Evolutionary conservation across 2,329 filamentous ascomycete genomes (phyloP).

Genomic region (Arthrobotrys pseudoclavata): DNA sequence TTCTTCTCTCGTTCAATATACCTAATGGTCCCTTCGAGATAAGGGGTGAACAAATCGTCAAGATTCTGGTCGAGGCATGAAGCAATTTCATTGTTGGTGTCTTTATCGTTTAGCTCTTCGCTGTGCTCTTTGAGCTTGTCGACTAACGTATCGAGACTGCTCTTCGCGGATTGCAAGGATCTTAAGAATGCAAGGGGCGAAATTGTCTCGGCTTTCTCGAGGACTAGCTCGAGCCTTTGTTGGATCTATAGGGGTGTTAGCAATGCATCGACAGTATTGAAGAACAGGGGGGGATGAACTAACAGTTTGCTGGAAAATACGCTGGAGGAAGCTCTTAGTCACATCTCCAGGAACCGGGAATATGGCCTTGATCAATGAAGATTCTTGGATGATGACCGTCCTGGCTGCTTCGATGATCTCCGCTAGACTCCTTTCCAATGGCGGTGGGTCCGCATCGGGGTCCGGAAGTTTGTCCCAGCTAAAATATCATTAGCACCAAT

Average conservation of each 20-base stretch:
- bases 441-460: slow-evolving; percentile 90
- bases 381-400: slow-evolving; percentile 96
- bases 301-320: slow-evolving; percentile 91
- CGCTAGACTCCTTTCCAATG: slow-evolving; percentile 91
- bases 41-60: slow-evolving; percentile 81
- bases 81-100: slow-evolving; percentile 70
- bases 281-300: neutral
- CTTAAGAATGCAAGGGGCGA: slow-evolving; percentile 93
- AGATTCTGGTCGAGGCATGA: slow-evolving; percentile 75
- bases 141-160: slow-evolving; percentile 86
- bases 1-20: slow-evolving; percentile 79
- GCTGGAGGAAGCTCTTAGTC: slow-evolving; percentile 89
- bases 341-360: slow-evolving; percentile 98
- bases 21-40: slow-evolving; percentile 75
- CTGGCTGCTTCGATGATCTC: slow-evolving; percentile 93
- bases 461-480: slow-evolving; percentile 94
- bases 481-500: slow-evolving; percentile 68
- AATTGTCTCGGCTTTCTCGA: slow-evolving; percentile 92
- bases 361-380: slow-evolving; percentile 93
- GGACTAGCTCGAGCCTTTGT: slow-evolving; percentile 91
- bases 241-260: slow-evolving; percentile 73
- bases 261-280: neutral
- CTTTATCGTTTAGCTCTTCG: slow-evolving; percentile 93
- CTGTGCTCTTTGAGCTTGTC: slow-evolving; percentile 84
- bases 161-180: slow-evolving; percentile 88